These are phyloP conservation scores for Acacia confusa DNA, from an alignment of 306 rosid species.

Conservation along the genomic window DNA sequence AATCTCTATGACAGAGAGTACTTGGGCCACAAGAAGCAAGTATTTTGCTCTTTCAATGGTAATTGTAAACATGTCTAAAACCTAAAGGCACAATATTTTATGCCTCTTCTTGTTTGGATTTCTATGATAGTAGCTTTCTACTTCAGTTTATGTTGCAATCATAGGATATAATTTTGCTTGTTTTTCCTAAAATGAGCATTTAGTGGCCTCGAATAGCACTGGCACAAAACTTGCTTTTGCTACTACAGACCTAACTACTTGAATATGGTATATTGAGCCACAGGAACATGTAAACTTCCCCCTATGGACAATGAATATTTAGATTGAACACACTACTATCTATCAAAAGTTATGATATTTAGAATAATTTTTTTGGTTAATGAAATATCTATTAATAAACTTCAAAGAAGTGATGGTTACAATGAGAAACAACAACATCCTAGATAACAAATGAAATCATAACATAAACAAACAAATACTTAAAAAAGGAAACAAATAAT, in stretches of 20 bases:
- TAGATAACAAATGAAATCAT: no score
- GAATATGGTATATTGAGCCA: conserved; percentile 87
- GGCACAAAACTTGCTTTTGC: conserved; percentile 97
- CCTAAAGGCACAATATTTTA: neutral
- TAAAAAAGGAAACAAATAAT: no score
- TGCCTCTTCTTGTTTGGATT: conserved; percentile 5
- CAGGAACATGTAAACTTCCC: conserved; percentile 69
- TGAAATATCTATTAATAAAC: no score
- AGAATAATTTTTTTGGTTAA: no score
- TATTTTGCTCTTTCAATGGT: conserved; percentile 27
- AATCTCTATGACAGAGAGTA: conserved; percentile 89
- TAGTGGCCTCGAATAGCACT: conserved; percentile 94
- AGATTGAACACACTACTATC: no score
- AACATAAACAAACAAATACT: no score
- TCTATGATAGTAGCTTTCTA: neutral
- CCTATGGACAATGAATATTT: neutral
- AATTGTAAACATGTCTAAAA: conserved; percentile 18
- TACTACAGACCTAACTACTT: conserved; percentile 95
- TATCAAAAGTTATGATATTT: no score
- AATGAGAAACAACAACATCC: no score
- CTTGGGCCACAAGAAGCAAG: conserved; percentile 95
- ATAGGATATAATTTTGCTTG: conserved; percentile 18
- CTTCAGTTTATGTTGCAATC: neutral
- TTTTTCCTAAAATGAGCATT: conserved; percentile 62
- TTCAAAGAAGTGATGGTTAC: no score